phyloP scores from a whole-genome alignment of 2,329 filamentous ascomycete genomes.

The Chrysoporthe austroafricana region DNA sequence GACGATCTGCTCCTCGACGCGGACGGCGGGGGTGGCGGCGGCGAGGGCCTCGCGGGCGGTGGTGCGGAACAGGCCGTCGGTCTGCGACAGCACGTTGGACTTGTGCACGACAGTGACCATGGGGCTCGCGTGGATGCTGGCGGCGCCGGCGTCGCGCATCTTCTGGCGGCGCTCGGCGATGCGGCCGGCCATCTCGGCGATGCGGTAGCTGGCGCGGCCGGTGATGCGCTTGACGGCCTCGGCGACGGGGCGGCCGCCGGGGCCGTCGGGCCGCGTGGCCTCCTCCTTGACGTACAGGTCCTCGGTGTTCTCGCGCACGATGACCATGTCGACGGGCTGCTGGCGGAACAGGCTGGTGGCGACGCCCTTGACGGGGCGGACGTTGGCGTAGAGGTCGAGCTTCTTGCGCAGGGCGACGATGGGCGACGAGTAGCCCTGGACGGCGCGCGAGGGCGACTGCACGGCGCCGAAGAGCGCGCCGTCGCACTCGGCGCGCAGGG shows the following conservation, averaged over 20 bases:
- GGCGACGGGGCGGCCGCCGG: constrained; percentile 77
- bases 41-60: constrained; percentile 76
- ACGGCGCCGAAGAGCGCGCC: constrained; percentile 97
- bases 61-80: constrained; percentile 91
- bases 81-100: constrained; percentile 94
- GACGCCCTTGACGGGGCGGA: constrained; percentile 90
- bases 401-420: constrained; percentile 96
- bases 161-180: constrained; percentile 87
- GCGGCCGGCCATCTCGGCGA: constrained; percentile 91
- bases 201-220: constrained; percentile 80
- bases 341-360: constrained; percentile 65
- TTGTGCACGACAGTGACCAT: constrained; percentile 98
- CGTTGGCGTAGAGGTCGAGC: constrained; percentile 95
- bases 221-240: constrained; percentile 98
- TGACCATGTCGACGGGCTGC: constrained; percentile 78
- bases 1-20: constrained; percentile 95
- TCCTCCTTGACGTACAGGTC: constrained; percentile 99
- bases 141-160: constrained; percentile 65
- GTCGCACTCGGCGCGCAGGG: constrained; percentile 89
- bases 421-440: constrained; percentile 93
- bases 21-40: constrained; percentile 56
- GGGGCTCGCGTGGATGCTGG: constrained; percentile 67
- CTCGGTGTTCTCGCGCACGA: constrained; percentile 98
- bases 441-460: constrained; percentile 84
- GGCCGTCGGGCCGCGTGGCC: constrained; percentile 73